Conservation (phyloP, 768 basidiomycete species). For the Nidularia sp. region DNA sequence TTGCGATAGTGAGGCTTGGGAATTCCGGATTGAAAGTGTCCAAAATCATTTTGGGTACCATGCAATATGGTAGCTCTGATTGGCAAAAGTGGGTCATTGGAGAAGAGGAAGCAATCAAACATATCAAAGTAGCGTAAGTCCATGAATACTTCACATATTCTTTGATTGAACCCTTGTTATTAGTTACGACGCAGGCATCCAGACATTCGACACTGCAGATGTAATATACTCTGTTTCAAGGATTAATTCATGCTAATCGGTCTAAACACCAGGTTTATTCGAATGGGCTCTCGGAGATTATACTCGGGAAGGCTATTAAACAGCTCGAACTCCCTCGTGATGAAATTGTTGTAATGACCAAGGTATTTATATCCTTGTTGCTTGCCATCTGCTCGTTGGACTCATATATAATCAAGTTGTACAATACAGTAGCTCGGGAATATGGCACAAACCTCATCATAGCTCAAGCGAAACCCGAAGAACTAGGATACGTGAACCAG, state of each 20-base stretch:
- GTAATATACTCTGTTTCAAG: conserved; percentile 12
- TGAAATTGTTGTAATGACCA: conserved; percentile 76
- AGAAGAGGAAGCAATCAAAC: conserved; percentile 47
- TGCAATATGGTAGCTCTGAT: conserved; percentile 51
- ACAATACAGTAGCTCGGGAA: conserved; percentile 22
- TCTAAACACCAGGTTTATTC: conserved; percentile 46
- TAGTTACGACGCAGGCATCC: conserved; percentile 59
- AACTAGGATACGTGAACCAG: conserved; percentile 52
- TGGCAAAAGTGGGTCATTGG: conserved; percentile 47
- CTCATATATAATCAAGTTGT: conserved; percentile 26
- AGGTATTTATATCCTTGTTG: conserved; percentile 30
- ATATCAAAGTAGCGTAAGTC: conserved; percentile 35
- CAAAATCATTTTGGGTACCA: conserved; percentile 54
- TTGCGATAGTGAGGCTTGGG: conserved; percentile 35
- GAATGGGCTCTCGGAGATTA: conserved; percentile 59
- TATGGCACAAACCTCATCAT: background rate
- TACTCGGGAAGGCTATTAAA: conserved; percentile 73
- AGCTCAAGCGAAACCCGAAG: conserved; percentile 19
- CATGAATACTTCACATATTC: background rate
- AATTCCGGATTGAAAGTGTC: conserved; percentile 29
- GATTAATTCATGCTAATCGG: background rate
- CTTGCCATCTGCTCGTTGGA: background rate
- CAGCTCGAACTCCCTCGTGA: conserved; percentile 63
- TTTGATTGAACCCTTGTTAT: background rate
- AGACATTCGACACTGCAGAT: conserved; percentile 59